A percentile compares a stretch with the other conserved stretches of the same genome.
Evolutionary conservation across 1,284 basidiomycete genomes (phyloP).

Genomic region (Somion occarium): DNA sequence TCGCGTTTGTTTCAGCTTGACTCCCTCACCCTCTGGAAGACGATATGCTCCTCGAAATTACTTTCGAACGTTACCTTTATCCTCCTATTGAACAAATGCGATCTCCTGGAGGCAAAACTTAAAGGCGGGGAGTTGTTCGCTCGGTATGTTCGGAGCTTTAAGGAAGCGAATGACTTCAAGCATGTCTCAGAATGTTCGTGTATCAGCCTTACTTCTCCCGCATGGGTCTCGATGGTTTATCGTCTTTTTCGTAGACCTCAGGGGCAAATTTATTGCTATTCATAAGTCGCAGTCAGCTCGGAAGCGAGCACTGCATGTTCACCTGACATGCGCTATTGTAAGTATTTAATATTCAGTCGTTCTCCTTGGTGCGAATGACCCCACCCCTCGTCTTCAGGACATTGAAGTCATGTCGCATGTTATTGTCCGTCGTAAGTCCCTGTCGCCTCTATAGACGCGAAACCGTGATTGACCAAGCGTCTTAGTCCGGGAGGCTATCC

Average conservation of each 20-base stretch:
- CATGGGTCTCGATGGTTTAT: background rate
- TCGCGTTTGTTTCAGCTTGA: conserved; percentile 36
- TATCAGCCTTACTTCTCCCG: background rate
- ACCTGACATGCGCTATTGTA: conserved; percentile 52
- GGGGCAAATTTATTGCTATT: conserved; percentile 44
- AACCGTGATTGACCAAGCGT: background rate
- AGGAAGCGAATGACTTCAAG: conserved; percentile 46
- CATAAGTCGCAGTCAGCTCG: conserved; percentile 28
- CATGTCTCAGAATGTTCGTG: conserved; percentile 48
- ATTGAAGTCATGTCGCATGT: conserved; percentile 43
- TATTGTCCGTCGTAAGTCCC: conserved; percentile 39
- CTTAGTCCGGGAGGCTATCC: conserved; percentile 39
- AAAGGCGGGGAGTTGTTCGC: conserved; percentile 42
- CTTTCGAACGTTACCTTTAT: conserved; percentile 50
- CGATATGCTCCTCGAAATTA: conserved; percentile 52
- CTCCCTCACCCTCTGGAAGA: conserved; percentile 56
- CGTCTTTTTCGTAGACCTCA: conserved; percentile 34
- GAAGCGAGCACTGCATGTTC: conserved; percentile 40
- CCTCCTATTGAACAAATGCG: conserved; percentile 60
- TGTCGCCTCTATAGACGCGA: background rate
- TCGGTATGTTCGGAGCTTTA: conserved; percentile 50
- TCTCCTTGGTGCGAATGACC: too few species aligned
- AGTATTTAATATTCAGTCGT: too few species aligned
- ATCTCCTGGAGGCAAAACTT: conserved; percentile 52
- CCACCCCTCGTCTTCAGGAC: conserved; percentile 35